Base-by-base conservation (phyloP, 257 asterid species). In the Ajuga chamaepitys region DNA sequence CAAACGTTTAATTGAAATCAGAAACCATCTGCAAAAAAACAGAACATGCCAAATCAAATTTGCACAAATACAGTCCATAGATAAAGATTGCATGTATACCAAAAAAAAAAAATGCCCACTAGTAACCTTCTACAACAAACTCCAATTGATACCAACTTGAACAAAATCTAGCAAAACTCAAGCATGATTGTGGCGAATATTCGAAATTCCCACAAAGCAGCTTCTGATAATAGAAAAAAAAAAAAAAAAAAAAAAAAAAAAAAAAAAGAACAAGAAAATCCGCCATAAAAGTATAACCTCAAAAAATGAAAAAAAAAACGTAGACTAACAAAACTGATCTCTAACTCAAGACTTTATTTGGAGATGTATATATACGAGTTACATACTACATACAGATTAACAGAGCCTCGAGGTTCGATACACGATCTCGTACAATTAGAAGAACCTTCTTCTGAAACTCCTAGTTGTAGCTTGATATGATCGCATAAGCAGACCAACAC, bases 401-500 rank as follows among this genome's bases (percentile, higher is more conserved):
- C 72, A 45, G 45, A 64, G 62, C 70, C 21, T 25, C 40, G 30
- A 45, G 35, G 48, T 60, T 30, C 1, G 24, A 30, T 37, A 62
- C 40, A 58, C 34, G 35, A 62, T 67, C 64, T 25, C 41, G 47
- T 9, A 5, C 16, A 14, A 68, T 59, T 68, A 83, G 71, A 79
- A 83, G 66, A 83, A 80, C 67, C 80, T 74, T 73, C 84, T 80
- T 67, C 80, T 69, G 72, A 80, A 71, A 72, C 46, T 80, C 35
- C 82, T 66, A 2, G 86, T 77, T 3, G 84, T 82, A 44, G 82
- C 77, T 69, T 80, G 82, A 72, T 85, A 85, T 1, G 86, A 77
- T 25, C 80, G 74, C 78, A 85, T 67, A 7, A 85, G 86, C 17
- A 80, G 73, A 46, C 86, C 88, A 52, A 80, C 86, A 20, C 88